phyloP scores from a whole-genome alignment of 106 monocot species.

The Allium cepa region DNA sequence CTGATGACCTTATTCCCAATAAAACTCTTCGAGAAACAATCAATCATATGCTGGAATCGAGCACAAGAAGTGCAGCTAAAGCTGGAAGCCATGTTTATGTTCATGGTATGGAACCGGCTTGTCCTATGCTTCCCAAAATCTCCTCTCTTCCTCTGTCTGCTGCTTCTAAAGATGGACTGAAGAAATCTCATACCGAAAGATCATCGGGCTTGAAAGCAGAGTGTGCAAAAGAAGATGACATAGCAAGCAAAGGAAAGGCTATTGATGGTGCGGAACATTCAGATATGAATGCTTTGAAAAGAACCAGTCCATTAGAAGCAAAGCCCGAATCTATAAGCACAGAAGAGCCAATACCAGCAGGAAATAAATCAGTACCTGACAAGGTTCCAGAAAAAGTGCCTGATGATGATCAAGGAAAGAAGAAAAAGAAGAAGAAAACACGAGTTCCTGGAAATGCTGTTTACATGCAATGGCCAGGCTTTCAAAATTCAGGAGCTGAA shows the following conservation, averaged over 20 bases:
- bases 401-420: conserved; percentile 74
- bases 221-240: conserved; percentile 18
- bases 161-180: conserved; percentile 25
- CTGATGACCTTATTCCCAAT: conserved; percentile 45
- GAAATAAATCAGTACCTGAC: conserved; percentile 12
- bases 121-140: background rate
- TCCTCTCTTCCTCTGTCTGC: conserved; percentile 50
- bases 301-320: no score
- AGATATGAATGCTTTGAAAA: no score
- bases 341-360: background rate
- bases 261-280: conserved; percentile 2
- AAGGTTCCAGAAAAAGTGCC: conserved; percentile 49
- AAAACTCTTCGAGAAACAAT: conserved; percentile 88
- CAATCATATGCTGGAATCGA: conserved; percentile 60
- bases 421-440: conserved; percentile 83
- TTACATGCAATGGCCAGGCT: conserved; percentile 71
- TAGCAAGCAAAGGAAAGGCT: conserved; percentile 22
- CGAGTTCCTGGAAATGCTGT: conserved; percentile 25
- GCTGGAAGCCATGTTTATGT: conserved; percentile 63
- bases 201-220: background rate
- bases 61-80: conserved; percentile 85
- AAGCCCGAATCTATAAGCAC: no score
- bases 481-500: conserved; percentile 56
- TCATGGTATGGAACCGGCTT: conserved; percentile 39
- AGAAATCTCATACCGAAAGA: background rate